Evolutionary conservation across 345 rosid species (phyloP).

Genomic region (Murraya paniculata): DNA sequence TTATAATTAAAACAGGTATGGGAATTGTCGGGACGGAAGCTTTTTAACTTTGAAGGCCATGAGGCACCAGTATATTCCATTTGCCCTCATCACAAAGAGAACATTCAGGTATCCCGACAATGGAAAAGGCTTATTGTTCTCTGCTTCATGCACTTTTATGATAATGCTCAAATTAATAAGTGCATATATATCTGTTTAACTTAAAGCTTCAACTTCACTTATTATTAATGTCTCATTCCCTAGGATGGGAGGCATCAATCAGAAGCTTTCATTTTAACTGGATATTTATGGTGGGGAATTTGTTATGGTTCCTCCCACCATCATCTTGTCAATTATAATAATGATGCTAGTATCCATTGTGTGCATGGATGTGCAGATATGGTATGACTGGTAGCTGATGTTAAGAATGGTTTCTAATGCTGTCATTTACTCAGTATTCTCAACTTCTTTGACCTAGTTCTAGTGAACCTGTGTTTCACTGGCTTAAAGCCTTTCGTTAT

Average conservation of each 20-base stretch:
- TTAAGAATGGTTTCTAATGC: background rate
- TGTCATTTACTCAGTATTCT: conserved; percentile 1
- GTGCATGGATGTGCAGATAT: background rate
- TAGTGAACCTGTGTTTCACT: background rate
- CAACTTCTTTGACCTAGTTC: background rate
- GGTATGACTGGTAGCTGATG: background rate
- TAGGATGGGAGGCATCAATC: background rate
- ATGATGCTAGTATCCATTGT: background rate
- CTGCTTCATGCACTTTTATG: background rate
- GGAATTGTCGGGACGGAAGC: conserved; percentile 59
- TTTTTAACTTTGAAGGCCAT: conserved; percentile 80
- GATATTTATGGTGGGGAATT: background rate
- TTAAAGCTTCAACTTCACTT: background rate
- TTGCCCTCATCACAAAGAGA: conserved; percentile 90
- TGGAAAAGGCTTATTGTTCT: background rate
- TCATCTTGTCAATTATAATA: background rate
- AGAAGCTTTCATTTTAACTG: conserved; percentile 1
- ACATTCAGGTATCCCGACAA: conserved; percentile 58
- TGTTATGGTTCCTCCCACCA: background rate
- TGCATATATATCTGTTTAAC: background rate
- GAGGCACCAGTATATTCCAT: conserved; percentile 84
- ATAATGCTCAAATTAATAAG: background rate
- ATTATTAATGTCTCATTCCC: background rate
- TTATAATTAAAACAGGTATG: conserved; percentile 65
- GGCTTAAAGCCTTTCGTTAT: conserved; percentile 16